These are phyloP conservation scores for Umbilicaria muhlenbergii DNA, from an alignment of 495 filamentous ascomycete genomes.

Conservation along the genomic window DNA sequence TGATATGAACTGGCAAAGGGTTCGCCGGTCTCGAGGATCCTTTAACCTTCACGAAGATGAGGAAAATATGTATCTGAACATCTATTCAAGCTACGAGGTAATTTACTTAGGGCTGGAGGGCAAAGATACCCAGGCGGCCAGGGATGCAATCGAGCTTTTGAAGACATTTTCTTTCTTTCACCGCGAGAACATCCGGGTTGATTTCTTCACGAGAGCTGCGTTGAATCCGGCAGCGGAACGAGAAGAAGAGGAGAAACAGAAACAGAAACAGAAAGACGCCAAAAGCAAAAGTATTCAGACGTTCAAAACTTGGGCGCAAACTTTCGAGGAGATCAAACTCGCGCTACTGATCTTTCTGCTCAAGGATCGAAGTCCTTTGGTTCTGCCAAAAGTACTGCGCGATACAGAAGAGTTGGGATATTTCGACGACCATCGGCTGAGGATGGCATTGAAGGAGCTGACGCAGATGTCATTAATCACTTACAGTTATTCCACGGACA, in stretches of 20 bases:
- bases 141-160: conserved; percentile 24
- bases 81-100: conserved; percentile 22
- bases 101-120: conserved; percentile 12
- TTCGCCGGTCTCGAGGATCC: conserved; percentile 12
- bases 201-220: conserved; percentile 14
- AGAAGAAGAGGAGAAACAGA: conserved; percentile 1
- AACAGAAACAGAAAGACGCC: conserved; percentile 1
- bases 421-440: conserved; percentile 10
- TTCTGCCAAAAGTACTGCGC: conserved; percentile 13
- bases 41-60: conserved; percentile 12
- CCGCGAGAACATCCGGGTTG: conserved; percentile 19
- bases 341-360: conserved; percentile 1
- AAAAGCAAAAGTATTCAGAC: neutral
- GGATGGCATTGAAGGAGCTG: conserved; percentile 16
- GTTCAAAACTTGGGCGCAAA: neutral
- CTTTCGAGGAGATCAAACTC: conserved; percentile 2
- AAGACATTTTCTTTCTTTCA: conserved; percentile 25
- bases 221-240: conserved; percentile 6
- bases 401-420: conserved; percentile 4
- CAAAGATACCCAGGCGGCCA: conserved; percentile 5
- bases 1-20: conserved; percentile 11
- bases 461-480: conserved; percentile 17
- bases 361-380: conserved; percentile 6
- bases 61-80: conserved; percentile 14
- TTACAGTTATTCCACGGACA: conserved; percentile 12